A percentile compares a stretch with the other conserved stretches of the same genome.
phyloP scores from a whole-genome alignment of 352 stramenopile genomes.

The Pythium folliculosum region DNA sequence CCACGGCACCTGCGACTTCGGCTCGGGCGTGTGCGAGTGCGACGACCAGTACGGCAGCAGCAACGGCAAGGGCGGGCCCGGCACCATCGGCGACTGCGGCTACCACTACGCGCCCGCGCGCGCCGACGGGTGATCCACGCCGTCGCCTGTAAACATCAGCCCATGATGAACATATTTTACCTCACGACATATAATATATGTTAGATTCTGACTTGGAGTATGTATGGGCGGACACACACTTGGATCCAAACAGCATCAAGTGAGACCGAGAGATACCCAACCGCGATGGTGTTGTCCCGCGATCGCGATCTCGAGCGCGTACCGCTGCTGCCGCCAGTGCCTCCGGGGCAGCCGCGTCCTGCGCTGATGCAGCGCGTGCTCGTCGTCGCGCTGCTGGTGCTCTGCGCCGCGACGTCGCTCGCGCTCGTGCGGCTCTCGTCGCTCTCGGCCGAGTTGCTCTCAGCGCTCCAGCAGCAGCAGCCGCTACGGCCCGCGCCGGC shows the following conservation, averaged over 20 bases:
- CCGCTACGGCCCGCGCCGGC: background rate
- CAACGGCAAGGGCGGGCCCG: conserved; percentile 63
- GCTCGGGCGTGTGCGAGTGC: conserved; percentile 60
- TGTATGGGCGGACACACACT: too few relatives aligned
- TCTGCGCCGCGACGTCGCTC: conserved; percentile 39
- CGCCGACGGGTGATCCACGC: background rate
- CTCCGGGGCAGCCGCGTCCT: too few relatives aligned
- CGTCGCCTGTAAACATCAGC: too few relatives aligned
- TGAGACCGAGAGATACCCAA: background rate
- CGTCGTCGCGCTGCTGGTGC: conserved; percentile 31
- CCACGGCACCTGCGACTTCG: conserved; percentile 70
- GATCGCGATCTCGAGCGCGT: conserved; percentile 4
- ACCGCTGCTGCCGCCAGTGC: conserved; percentile 15
- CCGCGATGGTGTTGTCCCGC: too few relatives aligned
- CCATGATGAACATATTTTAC: background rate
- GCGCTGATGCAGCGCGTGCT: conserved; percentile 12
- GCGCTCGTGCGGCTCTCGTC: conserved; percentile 43
- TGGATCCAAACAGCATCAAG: too few relatives aligned
- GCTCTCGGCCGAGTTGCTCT: conserved; percentile 44
- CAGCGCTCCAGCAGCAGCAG: conserved; percentile 33
- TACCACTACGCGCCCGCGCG: conserved; percentile 36
- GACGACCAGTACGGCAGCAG: conserved; percentile 69
- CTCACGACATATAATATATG: background rate
- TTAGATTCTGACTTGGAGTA: too few relatives aligned
- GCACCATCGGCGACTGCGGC: conserved; percentile 75